These are phyloP conservation scores for Cylindrotheca fusiformis DNA, from an alignment of 108 stramenopile genomes.

Conservation along the genomic window DNA sequence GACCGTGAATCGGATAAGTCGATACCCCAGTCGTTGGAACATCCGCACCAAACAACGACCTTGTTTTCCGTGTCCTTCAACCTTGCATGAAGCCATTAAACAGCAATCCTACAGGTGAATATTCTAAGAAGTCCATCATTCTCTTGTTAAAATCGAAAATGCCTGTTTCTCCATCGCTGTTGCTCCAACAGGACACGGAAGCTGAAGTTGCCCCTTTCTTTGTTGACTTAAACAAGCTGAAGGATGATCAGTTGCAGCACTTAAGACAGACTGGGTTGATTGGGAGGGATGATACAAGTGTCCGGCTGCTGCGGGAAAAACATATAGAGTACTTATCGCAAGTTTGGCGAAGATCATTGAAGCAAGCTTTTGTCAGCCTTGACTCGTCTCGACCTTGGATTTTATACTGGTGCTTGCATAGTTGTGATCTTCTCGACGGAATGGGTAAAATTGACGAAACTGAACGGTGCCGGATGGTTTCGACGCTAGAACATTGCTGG, in stretches of 20 bases:
- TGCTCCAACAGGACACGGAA: conserved; percentile 77
- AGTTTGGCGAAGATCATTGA: conserved; percentile 26
- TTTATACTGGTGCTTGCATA: conserved; percentile 94
- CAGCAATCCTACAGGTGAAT: no score
- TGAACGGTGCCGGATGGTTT: conserved; percentile 44
- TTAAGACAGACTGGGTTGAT: conserved; percentile 63
- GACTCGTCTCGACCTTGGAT: conserved; percentile 98
- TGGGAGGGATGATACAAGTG: conserved; percentile 13
- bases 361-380: conserved; percentile 72
- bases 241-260: conserved; percentile 44
- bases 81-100: no score
- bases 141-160: no score
- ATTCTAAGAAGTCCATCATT: no score
- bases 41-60: no score
- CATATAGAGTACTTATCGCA: conserved; percentile 35
- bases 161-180: no score
- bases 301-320: conserved; percentile 43
- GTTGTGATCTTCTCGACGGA: conserved; percentile 77
- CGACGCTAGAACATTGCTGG: conserved; percentile 67
- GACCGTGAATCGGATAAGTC: no score
- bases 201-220: conserved; percentile 74
- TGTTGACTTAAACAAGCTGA: conserved; percentile 52
- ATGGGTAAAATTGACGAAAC: conserved; percentile 26
- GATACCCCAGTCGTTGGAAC: no score
- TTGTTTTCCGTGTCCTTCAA: no score